Base-by-base conservation (phyloP, 2,329 filamentous ascomycete genomes). In the Phialophora tarda region DNA sequence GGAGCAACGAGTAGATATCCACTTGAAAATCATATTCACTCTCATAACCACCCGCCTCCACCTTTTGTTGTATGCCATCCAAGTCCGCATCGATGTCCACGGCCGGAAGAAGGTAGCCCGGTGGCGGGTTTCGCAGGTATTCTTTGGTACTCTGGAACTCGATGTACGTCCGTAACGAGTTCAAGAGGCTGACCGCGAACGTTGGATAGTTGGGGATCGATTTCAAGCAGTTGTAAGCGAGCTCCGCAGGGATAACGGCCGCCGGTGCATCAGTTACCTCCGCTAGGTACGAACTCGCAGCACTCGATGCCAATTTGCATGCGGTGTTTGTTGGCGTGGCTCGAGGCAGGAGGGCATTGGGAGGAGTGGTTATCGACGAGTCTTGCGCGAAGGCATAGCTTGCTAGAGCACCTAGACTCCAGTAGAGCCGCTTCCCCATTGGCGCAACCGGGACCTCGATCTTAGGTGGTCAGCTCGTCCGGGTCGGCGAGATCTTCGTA, bases 1-100 rank as follows among this genome's bases (percentile, higher is more conserved):
- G 80, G 41, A 88, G 79, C 7, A 86, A 76, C 41, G 80, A 76
- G 64, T 84, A 83, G 2, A 91, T 78, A 30, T 85, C 84, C 7
- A 78, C 68, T 71, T 86, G 83, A 69, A 87, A 86, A 7, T 83
- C 81, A 72, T 83, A 86, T 71, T 88, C 85, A 73, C 80, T 84
- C 3, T 76, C 73, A 71, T 83, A 88, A 2, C 75, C 44, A 21
- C 80, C 78, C 2, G 73, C 74, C 24, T 73, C 68, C 4, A 82
- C 79, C 17, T 81, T 84, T 4, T 75, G 66, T 50, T 78, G 76
- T 57, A 88, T 83, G 10, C 75, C 74, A 60, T 82, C 78, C 4
- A 87, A 75, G 0, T 76, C 78, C 10, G 17, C 53, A 59, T 70
- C 59, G 3, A 70, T 77, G 67, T 88, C 85, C 30, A 81, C 76